Conservation (phyloP, 495 filamentous ascomycete species). For the Aspergillus diversus region DNA sequence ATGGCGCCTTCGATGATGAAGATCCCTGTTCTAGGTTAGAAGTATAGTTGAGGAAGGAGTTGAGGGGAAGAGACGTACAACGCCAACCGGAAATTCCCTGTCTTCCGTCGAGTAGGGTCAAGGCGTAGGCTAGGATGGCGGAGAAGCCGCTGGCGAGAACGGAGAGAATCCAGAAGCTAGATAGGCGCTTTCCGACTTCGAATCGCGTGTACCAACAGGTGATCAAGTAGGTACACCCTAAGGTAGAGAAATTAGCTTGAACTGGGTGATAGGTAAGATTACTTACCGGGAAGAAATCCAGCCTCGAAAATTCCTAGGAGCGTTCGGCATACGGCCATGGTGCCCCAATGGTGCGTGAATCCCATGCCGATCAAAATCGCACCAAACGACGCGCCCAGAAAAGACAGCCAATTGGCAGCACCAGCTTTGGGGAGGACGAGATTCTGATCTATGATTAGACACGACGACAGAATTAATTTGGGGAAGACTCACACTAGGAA, state of each 20-base stretch:
- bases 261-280: too few species aligned
- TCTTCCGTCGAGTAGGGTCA: slow-evolving; percentile 18
- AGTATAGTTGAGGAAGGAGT: too few species aligned
- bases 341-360: slow-evolving; percentile 17
- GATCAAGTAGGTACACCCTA: slow-evolving; percentile 23
- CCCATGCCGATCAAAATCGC: slow-evolving; percentile 24
- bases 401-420: slow-evolving; percentile 23
- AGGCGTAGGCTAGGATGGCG: slow-evolving; percentile 21
- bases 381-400: slow-evolving; percentile 20
- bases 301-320: slow-evolving; percentile 20
- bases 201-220: slow-evolving; percentile 26
- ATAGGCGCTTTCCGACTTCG: slow-evolving; percentile 22
- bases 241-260: too few species aligned
- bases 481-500: too few species aligned
- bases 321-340: slow-evolving; percentile 17
- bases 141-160: slow-evolving; percentile 20
- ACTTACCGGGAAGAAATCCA: slow-evolving; percentile 21
- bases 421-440: slow-evolving; percentile 22
- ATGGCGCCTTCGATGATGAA: slow-evolving; percentile 25
- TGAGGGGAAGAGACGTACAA: slow-evolving; percentile 2
- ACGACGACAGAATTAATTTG: too few species aligned
- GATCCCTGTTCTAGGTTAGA: slow-evolving; percentile 16
- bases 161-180: slow-evolving; percentile 21
- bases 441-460: slow-evolving; percentile 9
- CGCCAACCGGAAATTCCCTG: slow-evolving; percentile 19